Evolutionary conservation across 2,329 filamentous ascomycete species (phyloP).

Genomic region (Bipolaris bicolor): DNA sequence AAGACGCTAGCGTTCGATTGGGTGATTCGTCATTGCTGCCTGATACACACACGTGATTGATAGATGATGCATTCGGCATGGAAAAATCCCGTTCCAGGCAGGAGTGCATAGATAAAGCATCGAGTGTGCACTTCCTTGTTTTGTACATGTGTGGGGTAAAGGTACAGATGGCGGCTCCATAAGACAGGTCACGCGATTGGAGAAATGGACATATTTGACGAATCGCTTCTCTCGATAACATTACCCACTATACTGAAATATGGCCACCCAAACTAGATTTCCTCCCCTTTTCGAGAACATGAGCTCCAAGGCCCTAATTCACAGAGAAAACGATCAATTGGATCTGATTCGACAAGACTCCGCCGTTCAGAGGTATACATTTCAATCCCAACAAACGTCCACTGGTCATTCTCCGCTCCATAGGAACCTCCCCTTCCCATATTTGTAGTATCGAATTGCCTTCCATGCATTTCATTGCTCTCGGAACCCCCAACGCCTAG

Average conservation of each 20-base stretch:
- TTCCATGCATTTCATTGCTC: conserved; percentile 2
- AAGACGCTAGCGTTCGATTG: conserved; percentile 14
- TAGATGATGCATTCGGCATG: not conserved
- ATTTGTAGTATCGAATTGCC: not conserved
- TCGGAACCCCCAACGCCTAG: not conserved
- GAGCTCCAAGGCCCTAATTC: conserved; percentile 19
- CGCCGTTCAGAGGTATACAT: not conserved
- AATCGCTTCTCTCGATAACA: not conserved
- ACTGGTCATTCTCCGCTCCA: not conserved
- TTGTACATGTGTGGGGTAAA: not conserved
- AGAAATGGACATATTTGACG: not conserved
- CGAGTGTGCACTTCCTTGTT: too few species aligned
- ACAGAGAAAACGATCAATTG: conserved; percentile 20
- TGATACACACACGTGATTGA: conserved; percentile 3
- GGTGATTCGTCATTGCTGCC: conserved; percentile 8
- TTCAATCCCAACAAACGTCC: not conserved
- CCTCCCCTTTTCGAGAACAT: not conserved
- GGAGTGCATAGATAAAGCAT: not conserved
- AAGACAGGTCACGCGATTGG: not conserved
- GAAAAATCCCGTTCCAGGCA: not conserved
- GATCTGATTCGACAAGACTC: not conserved
- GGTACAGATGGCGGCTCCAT: not conserved
- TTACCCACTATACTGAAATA: not conserved
- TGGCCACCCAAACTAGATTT: not conserved
- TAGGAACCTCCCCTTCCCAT: conserved; percentile 5